A percentile compares a stretch with the other conserved stretches of the same genome.
These are phyloP conservation scores for Sclerotinia subarctica DNA, from an alignment of 2,329 filamentous ascomycete genomes.

Conservation along the genomic window DNA sequence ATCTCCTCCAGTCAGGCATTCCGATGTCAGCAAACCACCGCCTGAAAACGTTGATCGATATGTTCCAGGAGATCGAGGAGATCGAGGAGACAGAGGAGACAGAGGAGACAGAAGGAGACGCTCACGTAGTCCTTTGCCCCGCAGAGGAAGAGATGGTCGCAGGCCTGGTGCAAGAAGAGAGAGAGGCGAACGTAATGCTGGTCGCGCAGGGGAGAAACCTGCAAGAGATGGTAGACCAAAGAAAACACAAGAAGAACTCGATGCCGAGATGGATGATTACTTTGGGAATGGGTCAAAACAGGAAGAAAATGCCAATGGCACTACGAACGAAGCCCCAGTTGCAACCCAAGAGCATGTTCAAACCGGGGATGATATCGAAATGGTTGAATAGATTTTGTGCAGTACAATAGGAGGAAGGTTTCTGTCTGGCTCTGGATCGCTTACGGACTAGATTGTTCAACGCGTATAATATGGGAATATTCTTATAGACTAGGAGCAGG, in stretches of 20 bases:
- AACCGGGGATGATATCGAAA: conserved; percentile 60
- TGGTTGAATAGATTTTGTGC: conserved; percentile 48
- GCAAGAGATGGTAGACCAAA: conserved; percentile 55
- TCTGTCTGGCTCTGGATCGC: neutral
- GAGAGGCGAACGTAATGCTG: conserved; percentile 41
- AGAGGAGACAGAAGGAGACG: conserved; percentile 38
- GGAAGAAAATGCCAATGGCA: conserved; percentile 34
- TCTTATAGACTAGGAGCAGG: neutral
- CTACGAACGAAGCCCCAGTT: conserved; percentile 33
- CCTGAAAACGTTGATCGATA: conserved; percentile 39
- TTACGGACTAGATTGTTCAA: neutral
- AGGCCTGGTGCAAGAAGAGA: conserved; percentile 46
- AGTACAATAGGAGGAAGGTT: neutral
- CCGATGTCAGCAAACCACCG: conserved; percentile 37
- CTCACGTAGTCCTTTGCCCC: conserved; percentile 58
- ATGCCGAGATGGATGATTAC: conserved; percentile 97
- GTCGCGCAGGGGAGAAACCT: conserved; percentile 43
- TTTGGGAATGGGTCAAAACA: conserved; percentile 54
- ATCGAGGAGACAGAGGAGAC: no score
- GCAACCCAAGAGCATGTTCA: conserved; percentile 35
- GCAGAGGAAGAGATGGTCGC: conserved; percentile 49
- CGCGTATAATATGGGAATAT: neutral
- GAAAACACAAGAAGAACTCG: conserved; percentile 89
- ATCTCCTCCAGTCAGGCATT: conserved; percentile 45
- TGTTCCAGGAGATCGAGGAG: conserved; percentile 37